phyloP scores from a whole-genome alignment of 2,329 filamentous ascomycete species.

The Fusarium neocosmosporiellum region DNA sequence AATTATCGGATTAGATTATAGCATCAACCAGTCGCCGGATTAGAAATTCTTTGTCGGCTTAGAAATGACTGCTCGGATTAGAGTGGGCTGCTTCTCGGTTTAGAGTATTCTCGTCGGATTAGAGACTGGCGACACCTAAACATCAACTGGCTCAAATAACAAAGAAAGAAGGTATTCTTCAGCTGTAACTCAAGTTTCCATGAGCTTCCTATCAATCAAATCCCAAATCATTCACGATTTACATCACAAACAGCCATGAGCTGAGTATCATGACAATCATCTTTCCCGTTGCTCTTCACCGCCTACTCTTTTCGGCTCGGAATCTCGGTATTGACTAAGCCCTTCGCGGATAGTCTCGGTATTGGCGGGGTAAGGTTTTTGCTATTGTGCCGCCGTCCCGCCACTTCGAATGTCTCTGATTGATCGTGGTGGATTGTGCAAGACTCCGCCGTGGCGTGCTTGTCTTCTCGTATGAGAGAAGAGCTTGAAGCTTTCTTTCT shows the following conservation, averaged over 20 bases:
- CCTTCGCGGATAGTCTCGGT: conserved; percentile 43
- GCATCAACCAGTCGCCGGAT: neutral
- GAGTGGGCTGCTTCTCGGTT: neutral
- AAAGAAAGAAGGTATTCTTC: neutral
- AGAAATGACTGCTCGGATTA: neutral
- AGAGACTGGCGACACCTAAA: neutral
- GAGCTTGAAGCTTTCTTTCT: neutral
- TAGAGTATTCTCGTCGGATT: neutral
- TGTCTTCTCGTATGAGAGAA: conserved; percentile 28
- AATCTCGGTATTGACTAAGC: conserved; percentile 28
- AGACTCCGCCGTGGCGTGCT: conserved; percentile 44
- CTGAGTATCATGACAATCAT: neutral
- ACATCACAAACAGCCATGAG: neutral
- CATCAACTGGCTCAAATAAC: neutral
- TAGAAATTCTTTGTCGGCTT: neutral
- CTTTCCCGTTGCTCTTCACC: neutral
- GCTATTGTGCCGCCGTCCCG: conserved; percentile 33
- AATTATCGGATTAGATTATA: neutral
- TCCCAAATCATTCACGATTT: neutral
- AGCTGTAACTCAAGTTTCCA: neutral
- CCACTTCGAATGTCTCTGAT: conserved; percentile 32
- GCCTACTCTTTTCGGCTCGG: conserved; percentile 16
- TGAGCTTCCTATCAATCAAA: neutral
- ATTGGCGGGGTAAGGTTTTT: conserved; percentile 44
- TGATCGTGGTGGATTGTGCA: conserved; percentile 20